Base-by-base conservation (phyloP, 805 yeast genomes). In the Wickerhamiella shivajii region DNA sequence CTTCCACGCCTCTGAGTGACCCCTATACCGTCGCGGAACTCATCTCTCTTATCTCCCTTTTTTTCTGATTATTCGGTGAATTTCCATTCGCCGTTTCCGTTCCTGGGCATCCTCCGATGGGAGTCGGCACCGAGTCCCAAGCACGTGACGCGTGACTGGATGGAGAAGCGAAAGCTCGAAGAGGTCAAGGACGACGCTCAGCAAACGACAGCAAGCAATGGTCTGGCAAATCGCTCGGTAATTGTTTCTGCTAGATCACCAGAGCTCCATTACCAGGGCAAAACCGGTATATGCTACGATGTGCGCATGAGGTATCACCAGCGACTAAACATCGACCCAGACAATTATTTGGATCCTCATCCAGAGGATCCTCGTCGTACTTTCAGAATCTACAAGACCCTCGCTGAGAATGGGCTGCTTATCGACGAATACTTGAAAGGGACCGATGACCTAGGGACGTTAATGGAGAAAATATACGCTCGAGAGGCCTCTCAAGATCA, bases 301-400 rank as follows among this genome's bases (percentile, higher is more conserved):
- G 96, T 84, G 14, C 66, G 97, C 42, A 90, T 90, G 97, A 67
- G 98, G 41, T 90, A 87, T 55, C 99, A 90, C 53, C 93, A 96
- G 24, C 81, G 84, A 51, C 76, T 90, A 34, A 85, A 79, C 58
- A 81, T 94, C 3, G 77, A 90, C 2, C 81, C 87, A 45, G 79
- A 71, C 47, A 95, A 87, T 54, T 87, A 87, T 56, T 81, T 87
- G 33, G 98, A 90, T 51, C 98, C 97, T 2, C 99, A 90, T 52
- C 99, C 99, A 4, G 99, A 90, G 54, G 98, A 90, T 51, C 99
- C 99, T 8, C 67, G 98, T 41, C 71, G 99, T 45, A 85, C 87
- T 23, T 90, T 85, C 57, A 67, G 97, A 37, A 80, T 90, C 29
- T 90, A 90, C 60, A 84, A 90, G 57, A 77, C 79, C 26, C 65